Evolutionary conservation across 2,329 filamentous ascomycete species (phyloP).

Genomic region (Sclerotiophoma versabilis): DNA sequence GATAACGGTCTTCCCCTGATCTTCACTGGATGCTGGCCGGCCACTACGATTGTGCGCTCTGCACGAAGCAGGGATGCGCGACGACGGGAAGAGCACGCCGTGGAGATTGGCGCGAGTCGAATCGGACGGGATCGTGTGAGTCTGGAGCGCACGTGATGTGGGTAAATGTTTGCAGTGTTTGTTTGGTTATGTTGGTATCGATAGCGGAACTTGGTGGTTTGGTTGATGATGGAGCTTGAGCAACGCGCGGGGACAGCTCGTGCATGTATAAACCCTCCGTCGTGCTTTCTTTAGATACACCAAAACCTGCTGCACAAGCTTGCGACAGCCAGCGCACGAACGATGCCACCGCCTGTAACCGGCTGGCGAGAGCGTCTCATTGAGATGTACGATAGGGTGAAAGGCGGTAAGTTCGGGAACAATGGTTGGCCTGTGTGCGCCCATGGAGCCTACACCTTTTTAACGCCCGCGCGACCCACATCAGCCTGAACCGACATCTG

Average conservation of each 20-base stretch:
- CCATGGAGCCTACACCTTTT: conserved; percentile 20
- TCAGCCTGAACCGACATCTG: conserved; percentile 7
- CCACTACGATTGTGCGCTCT: conserved; percentile 20
- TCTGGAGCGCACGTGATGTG: conserved; percentile 23
- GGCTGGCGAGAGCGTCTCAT: conserved; percentile 44
- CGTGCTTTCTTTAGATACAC: not conserved
- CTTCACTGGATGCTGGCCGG: conserved; percentile 26
- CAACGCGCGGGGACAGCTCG: conserved; percentile 11
- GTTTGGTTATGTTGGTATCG: conserved; percentile 2
- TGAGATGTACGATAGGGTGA: conserved; percentile 42
- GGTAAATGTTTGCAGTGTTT: conserved; percentile 5
- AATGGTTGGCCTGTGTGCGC: conserved; percentile 42
- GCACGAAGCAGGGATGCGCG: conserved; percentile 32
- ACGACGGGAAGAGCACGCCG: conserved; percentile 15
- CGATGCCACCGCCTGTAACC: conserved; percentile 46
- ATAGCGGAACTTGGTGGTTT: not conserved
- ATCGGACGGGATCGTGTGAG: conserved; percentile 1
- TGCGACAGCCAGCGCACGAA: conserved; percentile 16
- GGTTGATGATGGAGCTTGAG: not conserved
- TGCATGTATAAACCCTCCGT: conserved; percentile 8
- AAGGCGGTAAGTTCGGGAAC: conserved; percentile 46
- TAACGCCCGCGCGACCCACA: conserved; percentile 39
- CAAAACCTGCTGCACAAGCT: not conserved
- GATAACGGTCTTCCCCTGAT: conserved; percentile 21
- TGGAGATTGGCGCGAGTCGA: conserved; percentile 15